Conservation (phyloP, 495 filamentous ascomycete species). For the Penicillium salamii region DNA sequence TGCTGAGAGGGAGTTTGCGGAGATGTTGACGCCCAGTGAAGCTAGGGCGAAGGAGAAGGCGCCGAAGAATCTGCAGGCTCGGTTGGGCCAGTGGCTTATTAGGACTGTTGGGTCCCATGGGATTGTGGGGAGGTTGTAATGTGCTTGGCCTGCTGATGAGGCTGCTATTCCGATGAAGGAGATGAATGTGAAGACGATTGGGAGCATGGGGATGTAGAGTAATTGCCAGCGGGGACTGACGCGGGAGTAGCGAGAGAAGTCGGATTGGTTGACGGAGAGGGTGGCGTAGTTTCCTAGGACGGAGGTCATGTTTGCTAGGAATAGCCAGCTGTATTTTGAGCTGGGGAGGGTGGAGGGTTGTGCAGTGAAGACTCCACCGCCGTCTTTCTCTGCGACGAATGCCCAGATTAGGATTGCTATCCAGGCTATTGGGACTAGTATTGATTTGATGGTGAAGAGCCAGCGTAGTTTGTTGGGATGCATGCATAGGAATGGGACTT, state of each 20-base stretch:
- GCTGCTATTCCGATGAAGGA: constrained; percentile 48
- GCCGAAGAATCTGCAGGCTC: constrained; percentile 50
- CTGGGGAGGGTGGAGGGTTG: constrained; percentile 34
- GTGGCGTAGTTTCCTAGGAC: constrained; percentile 47
- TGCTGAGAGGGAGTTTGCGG: constrained; percentile 61
- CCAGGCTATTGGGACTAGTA: constrained; percentile 46
- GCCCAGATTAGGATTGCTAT: constrained; percentile 50
- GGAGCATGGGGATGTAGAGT: constrained; percentile 47
- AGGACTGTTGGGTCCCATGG: constrained; percentile 46
- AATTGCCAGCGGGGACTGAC: constrained; percentile 42
- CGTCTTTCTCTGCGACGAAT: constrained; percentile 37
- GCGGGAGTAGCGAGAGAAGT: constrained; percentile 49
- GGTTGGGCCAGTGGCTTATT: constrained; percentile 47
- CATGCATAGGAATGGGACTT: constrained; percentile 47
- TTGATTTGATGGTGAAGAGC: constrained; percentile 43
- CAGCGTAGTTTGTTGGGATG: constrained; percentile 45
- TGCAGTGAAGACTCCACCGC: constrained; percentile 27
- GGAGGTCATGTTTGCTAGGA: constrained; percentile 42
- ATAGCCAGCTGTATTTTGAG: constrained; percentile 42
- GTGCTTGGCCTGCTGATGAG: constrained; percentile 42
- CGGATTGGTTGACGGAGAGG: constrained; percentile 40
- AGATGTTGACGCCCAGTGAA: constrained; percentile 55
- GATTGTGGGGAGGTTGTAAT: constrained; percentile 35
- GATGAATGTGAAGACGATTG: constrained; percentile 49
- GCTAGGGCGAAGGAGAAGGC: constrained; percentile 48